Conservation (phyloP, 768 basidiomycete species). For the Rhodosporidiobolus odoratus region DNA sequence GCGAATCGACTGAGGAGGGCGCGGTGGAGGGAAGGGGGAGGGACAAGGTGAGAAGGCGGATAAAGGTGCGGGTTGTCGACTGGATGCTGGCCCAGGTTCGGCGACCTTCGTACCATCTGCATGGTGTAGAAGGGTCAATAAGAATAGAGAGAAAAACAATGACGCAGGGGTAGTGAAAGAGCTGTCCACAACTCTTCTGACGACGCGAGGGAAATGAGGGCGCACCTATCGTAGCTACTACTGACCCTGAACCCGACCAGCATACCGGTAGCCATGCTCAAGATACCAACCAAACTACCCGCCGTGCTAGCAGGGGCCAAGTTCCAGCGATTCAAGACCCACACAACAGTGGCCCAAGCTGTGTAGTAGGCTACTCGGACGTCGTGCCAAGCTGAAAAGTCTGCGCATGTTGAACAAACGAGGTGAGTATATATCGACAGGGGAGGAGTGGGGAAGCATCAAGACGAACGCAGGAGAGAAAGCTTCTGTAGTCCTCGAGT, state of each 20-base stretch:
- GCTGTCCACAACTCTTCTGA: too few species aligned
- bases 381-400: conserved; percentile 24
- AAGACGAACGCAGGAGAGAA: conserved; percentile 18
- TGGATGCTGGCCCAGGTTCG: conserved; percentile 27
- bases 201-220: background rate
- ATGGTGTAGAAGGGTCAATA: too few species aligned
- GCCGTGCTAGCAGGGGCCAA: conserved; percentile 1
- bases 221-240: conserved; percentile 19
- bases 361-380: background rate
- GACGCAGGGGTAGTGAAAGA: background rate
- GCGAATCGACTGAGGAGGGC: background rate
- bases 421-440: background rate
- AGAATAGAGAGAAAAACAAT: background rate
- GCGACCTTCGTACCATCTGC: conserved; percentile 36
- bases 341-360: conserved; percentile 3
- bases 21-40: conserved; percentile 11
- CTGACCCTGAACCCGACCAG: conserved; percentile 15
- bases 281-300: conserved; percentile 7
- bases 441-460: background rate
- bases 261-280: conserved; percentile 19
- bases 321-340: background rate
- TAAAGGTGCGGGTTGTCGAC: conserved; percentile 25
- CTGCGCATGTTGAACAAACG: background rate
- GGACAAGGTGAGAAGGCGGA: conserved; percentile 30
- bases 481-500: conserved; percentile 13